Evolutionary conservation across 257 asterid genomes (phyloP), one percentile per base, ranked within the genome.

Genomic region (Ilex asprella): DNA sequence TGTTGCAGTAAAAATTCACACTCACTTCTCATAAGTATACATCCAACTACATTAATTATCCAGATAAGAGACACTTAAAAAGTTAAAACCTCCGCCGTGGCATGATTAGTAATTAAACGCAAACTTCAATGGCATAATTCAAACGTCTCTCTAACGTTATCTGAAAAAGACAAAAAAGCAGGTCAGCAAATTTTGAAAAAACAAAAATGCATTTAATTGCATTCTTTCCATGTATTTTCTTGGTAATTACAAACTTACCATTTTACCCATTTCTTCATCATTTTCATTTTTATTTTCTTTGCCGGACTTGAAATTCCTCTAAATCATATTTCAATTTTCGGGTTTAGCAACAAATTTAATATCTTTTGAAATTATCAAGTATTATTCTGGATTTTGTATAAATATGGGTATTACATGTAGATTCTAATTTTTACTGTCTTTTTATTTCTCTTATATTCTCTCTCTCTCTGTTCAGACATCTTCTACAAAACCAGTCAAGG

Each of bases 291-390:
- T 69, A 71, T 70, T 31, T 70, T 73, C 58, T 59, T 52, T 21
- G 58, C 77, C 86, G 87, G 89, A 75, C 74, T 70, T 71, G 68
- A 78, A 75, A 67, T 31, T 56, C 50, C 72, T 49, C 73, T 73
- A 65, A 81, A 79, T 75, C 82, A 73, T 75, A 85, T 78, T 75
- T 73, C 73, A 65, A 66, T 75, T 78, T 70, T 81, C 56, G 78
- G 86, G 71, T 72, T 75, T 71, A 55, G 66, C 68, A 67, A 72
- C 50, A 51, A 59, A 67, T 59, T 71, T 31, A 68, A 59, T 61
- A 43, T 57, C 55, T 35, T 55, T 10, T 2, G 35, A 12, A 43
- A 31, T 9, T 29, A 47, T 41, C 9, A 27, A 50, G 6, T 39
- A 21, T 58, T 29, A 16, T 1, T 63, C 15, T 13, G 27, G 12